Evolutionary conservation across 805 yeast genomes (phyloP), one percentile per base, ranked within the genome.

Genomic region (Candida ipomoeae): DNA sequence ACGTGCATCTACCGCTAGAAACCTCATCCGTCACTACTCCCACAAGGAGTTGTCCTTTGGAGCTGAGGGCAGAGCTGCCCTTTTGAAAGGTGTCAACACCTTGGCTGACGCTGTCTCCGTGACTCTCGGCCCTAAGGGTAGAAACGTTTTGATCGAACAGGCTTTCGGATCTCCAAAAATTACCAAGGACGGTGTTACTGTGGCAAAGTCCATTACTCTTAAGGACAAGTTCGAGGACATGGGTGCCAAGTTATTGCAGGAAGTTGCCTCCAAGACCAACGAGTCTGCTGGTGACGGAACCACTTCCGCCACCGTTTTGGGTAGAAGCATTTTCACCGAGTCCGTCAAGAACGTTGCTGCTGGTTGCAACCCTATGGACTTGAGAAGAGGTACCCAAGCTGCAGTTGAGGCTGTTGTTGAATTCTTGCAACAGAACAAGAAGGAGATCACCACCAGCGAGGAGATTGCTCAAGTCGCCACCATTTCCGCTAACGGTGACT

Each of bases 271-370:
- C 61, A 92, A 88, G 81, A 91, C 99, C 63, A 94, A 94, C 71
- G 97, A 92, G 72, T 81, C 87, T 62, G 97, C 98, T 54, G 99
- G 99, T 74, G 99, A 92, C 65, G 99, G 99, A 73, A 92, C 99
- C 57, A 92, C 99, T 36, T 86, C 96, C 41, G 97, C 98, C 61
- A 94, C 98, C 44, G 96, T 92, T 49, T 79, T 92, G 61, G 98
- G 97, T 60, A 87, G 96, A 71, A 86, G 96, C 51, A 92, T 92
- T 61, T 89, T 92, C 77, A 85, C 96, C 53, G 97, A 94, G 74
- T 82, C 95, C 31, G 96, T 92, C 54, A 90, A 89, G 80, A 89
- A 89, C 65, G 99, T 94, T 41, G 97, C 98, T 55, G 97, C 98
- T 50, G 99, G 99, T 54, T 91, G 97, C 74, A 94, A 92, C 78